These are phyloP conservation scores for Metarhizium anisopliae DNA, from an alignment of 2,329 filamentous ascomycete genomes.

Conservation along the genomic window DNA sequence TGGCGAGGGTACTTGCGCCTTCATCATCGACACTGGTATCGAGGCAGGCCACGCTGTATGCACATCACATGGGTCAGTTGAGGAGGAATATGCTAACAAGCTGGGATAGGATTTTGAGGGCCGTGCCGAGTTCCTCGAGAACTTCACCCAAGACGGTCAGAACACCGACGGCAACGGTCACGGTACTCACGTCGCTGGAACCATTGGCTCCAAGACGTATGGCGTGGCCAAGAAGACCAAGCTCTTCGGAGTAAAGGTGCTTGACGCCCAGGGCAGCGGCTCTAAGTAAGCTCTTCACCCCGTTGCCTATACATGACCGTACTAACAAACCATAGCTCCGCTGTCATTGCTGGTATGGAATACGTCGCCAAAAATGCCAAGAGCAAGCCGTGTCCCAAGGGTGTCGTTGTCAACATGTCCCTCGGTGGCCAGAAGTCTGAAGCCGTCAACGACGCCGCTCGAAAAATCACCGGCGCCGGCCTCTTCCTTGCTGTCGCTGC, in stretches of 20 bases:
- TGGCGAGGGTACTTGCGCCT: slow-evolving; percentile 31
- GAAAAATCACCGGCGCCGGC: slow-evolving; percentile 30
- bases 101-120: slow-evolving; percentile 27
- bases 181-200: slow-evolving; percentile 39
- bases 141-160: slow-evolving; percentile 24
- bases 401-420: slow-evolving; percentile 44
- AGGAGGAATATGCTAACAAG: not conserved
- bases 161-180: slow-evolving; percentile 35
- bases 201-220: slow-evolving; percentile 30
- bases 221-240: slow-evolving; percentile 37
- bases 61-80: not conserved
- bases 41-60: slow-evolving; percentile 25
- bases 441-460: slow-evolving; percentile 39
- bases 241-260: slow-evolving; percentile 37
- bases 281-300: slow-evolving; percentile 20
- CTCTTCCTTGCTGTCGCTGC: slow-evolving; percentile 47
- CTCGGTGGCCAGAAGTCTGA: slow-evolving; percentile 38
- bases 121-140: slow-evolving; percentile 30
- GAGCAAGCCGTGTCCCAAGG: slow-evolving; percentile 28
- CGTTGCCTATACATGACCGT: not conserved
- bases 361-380: slow-evolving; percentile 27
- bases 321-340: slow-evolving; percentile 19
- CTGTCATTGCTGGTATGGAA: slow-evolving; percentile 35
- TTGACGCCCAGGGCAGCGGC: slow-evolving; percentile 27
- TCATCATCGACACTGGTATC: slow-evolving; percentile 38